Percentiles rank a stretch among this genome's conserved stretches.
Conservation (phyloP, 305 asterid species). For the Vinca major region DNA sequence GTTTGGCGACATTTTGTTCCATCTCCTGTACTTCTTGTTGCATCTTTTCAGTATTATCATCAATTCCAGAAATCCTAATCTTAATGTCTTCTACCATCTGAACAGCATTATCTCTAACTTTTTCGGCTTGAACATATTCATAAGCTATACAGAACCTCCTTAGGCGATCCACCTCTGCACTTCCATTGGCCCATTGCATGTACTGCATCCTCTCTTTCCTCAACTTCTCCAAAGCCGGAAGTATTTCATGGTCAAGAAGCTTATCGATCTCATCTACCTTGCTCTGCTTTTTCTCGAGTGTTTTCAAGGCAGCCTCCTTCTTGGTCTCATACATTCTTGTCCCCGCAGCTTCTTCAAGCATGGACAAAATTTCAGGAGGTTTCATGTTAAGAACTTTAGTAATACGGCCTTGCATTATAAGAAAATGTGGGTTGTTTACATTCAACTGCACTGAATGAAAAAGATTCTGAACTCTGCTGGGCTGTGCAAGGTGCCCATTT, state of each 20-base stretch:
- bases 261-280: constrained; percentile 97
- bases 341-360: constrained; percentile 99
- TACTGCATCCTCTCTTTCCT: constrained; percentile 93
- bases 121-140: constrained; percentile 82
- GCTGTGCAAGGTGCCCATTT: constrained; percentile 99
- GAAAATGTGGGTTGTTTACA: constrained; percentile 96
- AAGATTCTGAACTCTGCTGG: constrained; percentile 93
- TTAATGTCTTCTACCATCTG: constrained; percentile 53
- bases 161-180: constrained; percentile 84
- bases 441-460: constrained; percentile 97
- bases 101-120: constrained; percentile 57
- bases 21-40: constrained; percentile 48
- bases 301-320: constrained; percentile 96
- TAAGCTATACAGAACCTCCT: constrained; percentile 85
- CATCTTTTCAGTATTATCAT: constrained; percentile 43
- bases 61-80: constrained; percentile 52
- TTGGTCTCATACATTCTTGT: constrained; percentile 99
- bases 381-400: constrained; percentile 96
- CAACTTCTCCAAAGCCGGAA: constrained; percentile 86
- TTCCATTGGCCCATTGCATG: constrained; percentile 97
- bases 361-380: constrained; percentile 92
- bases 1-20: constrained; percentile 54
- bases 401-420: constrained; percentile 98
- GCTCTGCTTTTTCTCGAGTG: constrained; percentile 94
- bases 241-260: constrained; percentile 95